Percentiles rank a stretch among this genome's conserved stretches.
phyloP scores from a whole-genome alignment of 2,329 filamentous ascomycete genomes.

The Clarireedia monteithiana region DNA sequence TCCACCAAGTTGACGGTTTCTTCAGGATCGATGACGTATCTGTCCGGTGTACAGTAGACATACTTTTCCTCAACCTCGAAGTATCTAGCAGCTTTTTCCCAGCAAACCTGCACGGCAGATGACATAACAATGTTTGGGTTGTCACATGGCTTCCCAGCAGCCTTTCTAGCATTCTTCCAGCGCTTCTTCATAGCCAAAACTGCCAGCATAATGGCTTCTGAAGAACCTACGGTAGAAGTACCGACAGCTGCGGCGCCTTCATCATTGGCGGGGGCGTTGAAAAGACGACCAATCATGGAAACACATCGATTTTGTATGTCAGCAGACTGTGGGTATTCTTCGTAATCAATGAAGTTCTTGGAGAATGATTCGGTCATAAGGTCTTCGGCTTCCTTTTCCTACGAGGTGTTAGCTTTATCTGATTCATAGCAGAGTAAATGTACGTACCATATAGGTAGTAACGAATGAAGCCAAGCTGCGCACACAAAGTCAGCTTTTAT shows the following conservation, averaged over 20 bases:
- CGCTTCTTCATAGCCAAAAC: constrained; percentile 91
- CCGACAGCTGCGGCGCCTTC: constrained; percentile 62
- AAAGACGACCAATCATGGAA: constrained; percentile 82
- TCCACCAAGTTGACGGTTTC: constrained; percentile 53
- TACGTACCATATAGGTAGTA: constrained; percentile 83
- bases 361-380: constrained; percentile 88
- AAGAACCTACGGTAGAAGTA: constrained; percentile 82
- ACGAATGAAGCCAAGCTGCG: constrained; percentile 81
- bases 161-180: constrained; percentile 82
- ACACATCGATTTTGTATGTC: constrained; percentile 90
- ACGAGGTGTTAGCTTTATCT: not conserved
- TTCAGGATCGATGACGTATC: constrained; percentile 56
- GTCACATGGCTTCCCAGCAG: constrained; percentile 71
- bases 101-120: constrained; percentile 91
- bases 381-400: constrained; percentile 93
- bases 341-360: constrained; percentile 93
- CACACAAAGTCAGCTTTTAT: constrained; percentile 9
- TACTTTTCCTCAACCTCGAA: constrained; percentile 91
- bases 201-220: constrained; percentile 78
- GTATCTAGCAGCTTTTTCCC: constrained; percentile 87
- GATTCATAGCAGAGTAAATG: not conserved
- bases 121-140: constrained; percentile 93
- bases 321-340: constrained; percentile 73
- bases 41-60: constrained; percentile 53
- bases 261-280: constrained; percentile 61